phyloP scores from a whole-genome alignment of 768 basidiomycete genomes.

The Boletus reticulatus region DNA sequence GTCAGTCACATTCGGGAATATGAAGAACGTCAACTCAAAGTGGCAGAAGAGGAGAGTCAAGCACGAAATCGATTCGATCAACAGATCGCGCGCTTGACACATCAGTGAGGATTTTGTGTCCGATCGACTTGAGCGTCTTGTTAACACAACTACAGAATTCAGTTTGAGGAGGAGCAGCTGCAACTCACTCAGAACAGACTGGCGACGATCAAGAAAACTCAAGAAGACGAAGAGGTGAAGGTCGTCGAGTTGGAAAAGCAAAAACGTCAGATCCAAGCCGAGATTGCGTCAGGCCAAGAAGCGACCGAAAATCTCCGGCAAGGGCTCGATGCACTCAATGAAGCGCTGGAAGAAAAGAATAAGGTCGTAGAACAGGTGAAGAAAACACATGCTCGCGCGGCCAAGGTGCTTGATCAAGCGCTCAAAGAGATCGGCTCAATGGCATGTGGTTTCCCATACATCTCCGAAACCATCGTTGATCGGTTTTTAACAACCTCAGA shows the following conservation, averaged over 20 bases:
- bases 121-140: not conserved
- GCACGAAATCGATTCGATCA: constrained; percentile 80
- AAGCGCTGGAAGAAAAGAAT: constrained; percentile 67
- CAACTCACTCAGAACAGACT: constrained; percentile 63
- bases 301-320: constrained; percentile 56
- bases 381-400: constrained; percentile 63
- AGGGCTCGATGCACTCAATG: constrained; percentile 59
- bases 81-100: constrained; percentile 80
- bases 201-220: constrained; percentile 47
- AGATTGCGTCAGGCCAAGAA: constrained; percentile 58
- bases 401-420: constrained; percentile 79
- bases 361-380: constrained; percentile 76
- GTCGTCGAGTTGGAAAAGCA: constrained; percentile 54
- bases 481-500: constrained; percentile 37
- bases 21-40: constrained; percentile 86
- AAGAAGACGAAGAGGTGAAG: constrained; percentile 51
- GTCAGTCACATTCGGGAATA: constrained; percentile 87
- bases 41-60: constrained; percentile 86
- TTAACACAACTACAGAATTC: constrained; percentile 46
- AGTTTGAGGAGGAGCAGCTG: constrained; percentile 81
- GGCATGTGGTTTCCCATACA: constrained; percentile 40
- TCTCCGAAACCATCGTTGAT: constrained; percentile 14
- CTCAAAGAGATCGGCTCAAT: constrained; percentile 86
- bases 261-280: constrained; percentile 51
- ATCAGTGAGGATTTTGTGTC: constrained; percentile 59